Conservation (phyloP, 1,139 yeast genomes). For the Kodamaea sp. region DNA sequence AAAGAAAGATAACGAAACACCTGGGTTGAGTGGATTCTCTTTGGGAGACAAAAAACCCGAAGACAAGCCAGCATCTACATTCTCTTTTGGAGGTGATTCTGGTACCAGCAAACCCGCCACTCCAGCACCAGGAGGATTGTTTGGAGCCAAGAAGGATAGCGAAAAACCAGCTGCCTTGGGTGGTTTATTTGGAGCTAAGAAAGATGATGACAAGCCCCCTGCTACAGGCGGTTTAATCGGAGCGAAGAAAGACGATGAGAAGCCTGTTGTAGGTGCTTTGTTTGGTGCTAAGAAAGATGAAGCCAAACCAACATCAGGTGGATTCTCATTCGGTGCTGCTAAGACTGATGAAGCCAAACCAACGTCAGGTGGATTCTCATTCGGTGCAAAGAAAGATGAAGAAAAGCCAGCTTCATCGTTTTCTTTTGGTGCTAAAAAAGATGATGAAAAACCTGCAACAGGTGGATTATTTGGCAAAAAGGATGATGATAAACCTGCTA, state of each 20-base stretch:
- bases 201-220: constrained; percentile 2
- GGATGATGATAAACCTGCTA: constrained; percentile 12
- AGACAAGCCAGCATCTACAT: constrained; percentile 20
- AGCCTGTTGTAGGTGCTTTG: constrained; percentile 16
- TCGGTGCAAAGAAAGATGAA: constrained; percentile 23
- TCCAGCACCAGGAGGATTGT: constrained; percentile 18
- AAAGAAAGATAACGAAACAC: constrained; percentile 13
- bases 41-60: constrained; percentile 26
- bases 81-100: constrained; percentile 14
- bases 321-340: constrained; percentile 21
- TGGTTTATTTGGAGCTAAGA: constrained; percentile 16
- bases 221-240: constrained; percentile 2
- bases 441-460: constrained; percentile 10
- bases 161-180: constrained; percentile 16
- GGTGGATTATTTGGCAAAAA: constrained; percentile 15
- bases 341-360: constrained; percentile 16
- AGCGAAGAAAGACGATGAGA: constrained; percentile 14
- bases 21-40: constrained; percentile 19
- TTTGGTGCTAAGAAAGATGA: constrained; percentile 15
- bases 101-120: constrained; percentile 12
- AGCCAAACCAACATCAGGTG: no score
- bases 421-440: constrained; percentile 25
- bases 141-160: constrained; percentile 25
- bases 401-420: constrained; percentile 13
- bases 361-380: constrained; percentile 15